A percentile compares a stretch with the other conserved stretches of the same genome.
These are phyloP conservation scores for Naganishia antarctica DNA, from an alignment of 768 basidiomycete species.

Conservation along the genomic window DNA sequence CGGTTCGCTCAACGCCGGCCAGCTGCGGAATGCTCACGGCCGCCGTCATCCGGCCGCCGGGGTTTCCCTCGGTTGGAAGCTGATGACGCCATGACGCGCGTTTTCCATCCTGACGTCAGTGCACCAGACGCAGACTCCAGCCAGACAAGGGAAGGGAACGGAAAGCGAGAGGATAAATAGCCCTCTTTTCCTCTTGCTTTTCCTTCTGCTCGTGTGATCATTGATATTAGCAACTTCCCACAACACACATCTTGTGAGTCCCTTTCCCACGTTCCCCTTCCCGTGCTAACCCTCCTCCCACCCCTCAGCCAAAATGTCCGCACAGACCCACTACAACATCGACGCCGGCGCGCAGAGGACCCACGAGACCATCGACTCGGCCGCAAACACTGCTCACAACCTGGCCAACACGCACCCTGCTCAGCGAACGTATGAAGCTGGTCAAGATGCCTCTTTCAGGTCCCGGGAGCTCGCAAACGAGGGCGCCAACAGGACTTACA, in stretches of 20 bases:
- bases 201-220: no score
- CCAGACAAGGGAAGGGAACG: no score
- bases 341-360: slow-evolving; percentile 17
- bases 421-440: neutral
- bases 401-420: neutral
- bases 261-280: neutral
- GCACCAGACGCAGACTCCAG: no score
- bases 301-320: slow-evolving; percentile 9
- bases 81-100: no score
- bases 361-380: slow-evolving; percentile 11
- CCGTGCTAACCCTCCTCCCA: neutral
- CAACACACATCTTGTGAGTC: neutral
- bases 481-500: neutral
- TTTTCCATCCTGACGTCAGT: no score
- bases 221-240: neutral
- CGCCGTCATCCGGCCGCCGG: no score
- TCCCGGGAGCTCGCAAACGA: neutral
- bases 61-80: no score
- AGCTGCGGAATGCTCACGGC: no score
- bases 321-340: slow-evolving; percentile 11
- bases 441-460: neutral
- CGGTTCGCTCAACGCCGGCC: no score
- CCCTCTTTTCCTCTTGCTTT: no score
- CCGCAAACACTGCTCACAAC: slow-evolving; percentile 7
- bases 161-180: no score